phyloP scores from a whole-genome alignment of 805 yeast genomes.

The Blastobotrys chiropterorum region DNA sequence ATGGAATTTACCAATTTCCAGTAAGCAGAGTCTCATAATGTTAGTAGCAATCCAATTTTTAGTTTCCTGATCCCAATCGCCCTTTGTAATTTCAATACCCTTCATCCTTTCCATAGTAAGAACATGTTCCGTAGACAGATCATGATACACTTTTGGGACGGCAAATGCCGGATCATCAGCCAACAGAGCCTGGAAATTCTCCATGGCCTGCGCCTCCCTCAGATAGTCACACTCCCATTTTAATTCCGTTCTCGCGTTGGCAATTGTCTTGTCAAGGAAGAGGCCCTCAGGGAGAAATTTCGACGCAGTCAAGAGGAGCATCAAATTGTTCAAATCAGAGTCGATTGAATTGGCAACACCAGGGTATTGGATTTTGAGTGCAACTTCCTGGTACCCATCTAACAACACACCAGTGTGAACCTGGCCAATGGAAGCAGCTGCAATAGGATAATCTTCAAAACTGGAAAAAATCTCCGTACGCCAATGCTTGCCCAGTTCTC shows the following conservation, averaged over 20 bases:
- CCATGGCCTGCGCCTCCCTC: slow-evolving; percentile 77
- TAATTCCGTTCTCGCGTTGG: slow-evolving; percentile 85
- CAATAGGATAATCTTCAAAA: slow-evolving; percentile 85
- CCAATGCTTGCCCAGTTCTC: slow-evolving; percentile 80
- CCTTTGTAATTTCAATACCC: slow-evolving; percentile 77
- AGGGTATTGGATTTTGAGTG: slow-evolving; percentile 94
- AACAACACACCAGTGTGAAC: slow-evolving; percentile 74
- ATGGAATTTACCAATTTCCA: slow-evolving; percentile 75
- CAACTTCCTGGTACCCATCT: slow-evolving; percentile 61
- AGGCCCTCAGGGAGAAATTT: slow-evolving; percentile 84
- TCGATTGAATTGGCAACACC: slow-evolving; percentile 93
- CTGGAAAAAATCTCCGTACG: slow-evolving; percentile 53
- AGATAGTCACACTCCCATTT: slow-evolving; percentile 97
- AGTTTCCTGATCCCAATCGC: slow-evolving; percentile 62
- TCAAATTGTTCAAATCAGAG: slow-evolving; percentile 81
- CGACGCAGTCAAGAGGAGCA: slow-evolving; percentile 80
- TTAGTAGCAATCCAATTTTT: slow-evolving; percentile 77
- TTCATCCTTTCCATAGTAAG: slow-evolving; percentile 85
- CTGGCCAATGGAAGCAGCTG: slow-evolving; percentile 97
- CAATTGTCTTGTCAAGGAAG: slow-evolving; percentile 85
- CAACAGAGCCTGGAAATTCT: slow-evolving; percentile 58
- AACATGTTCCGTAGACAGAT: slow-evolving; percentile 73
- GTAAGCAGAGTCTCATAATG: slow-evolving; percentile 79
- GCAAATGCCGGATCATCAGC: slow-evolving; percentile 56
- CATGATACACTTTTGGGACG: slow-evolving; percentile 77